phyloP scores from a whole-genome alignment of 129 eudicot species.

The Scalesia atractyloides region DNA sequence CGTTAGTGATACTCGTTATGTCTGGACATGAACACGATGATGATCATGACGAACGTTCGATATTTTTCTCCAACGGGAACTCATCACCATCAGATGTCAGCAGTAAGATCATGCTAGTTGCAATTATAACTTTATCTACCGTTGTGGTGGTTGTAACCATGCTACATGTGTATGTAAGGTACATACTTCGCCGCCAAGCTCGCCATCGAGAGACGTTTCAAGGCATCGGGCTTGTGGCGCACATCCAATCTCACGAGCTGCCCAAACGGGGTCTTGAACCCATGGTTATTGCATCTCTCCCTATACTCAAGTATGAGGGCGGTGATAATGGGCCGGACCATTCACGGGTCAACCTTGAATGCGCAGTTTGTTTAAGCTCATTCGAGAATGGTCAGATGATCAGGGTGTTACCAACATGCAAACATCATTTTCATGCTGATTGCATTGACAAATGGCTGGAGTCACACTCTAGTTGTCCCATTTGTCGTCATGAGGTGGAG shows the following conservation, averaged over 20 bases:
- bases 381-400: conserved; percentile 48
- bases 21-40: conserved; percentile 1
- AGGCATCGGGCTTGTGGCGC: conserved; percentile 26
- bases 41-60: neutral
- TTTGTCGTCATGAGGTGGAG: conserved; percentile 55
- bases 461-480: conserved; percentile 54
- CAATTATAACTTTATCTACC: conserved; percentile 51
- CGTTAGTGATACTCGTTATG: neutral
- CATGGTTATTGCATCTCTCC: conserved; percentile 44
- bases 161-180: conserved; percentile 65
- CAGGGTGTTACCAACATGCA: conserved; percentile 52
- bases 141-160: conserved; percentile 54
- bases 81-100: conserved; percentile 25
- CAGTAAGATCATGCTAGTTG: conserved; percentile 52
- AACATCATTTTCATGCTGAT: conserved; percentile 54
- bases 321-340: neutral
- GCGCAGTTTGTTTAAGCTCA: conserved; percentile 55
- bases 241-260: conserved; percentile 19
- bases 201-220: conserved; percentile 41
- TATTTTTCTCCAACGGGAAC: neutral
- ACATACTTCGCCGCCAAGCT: conserved; percentile 55
- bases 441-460: conserved; percentile 62
- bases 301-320: conserved; percentile 37
- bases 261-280: conserved; percentile 61
- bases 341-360: conserved; percentile 27